Conservation (phyloP, 495 filamentous ascomycete genomes). For the Xylaria bambusicola region DNA sequence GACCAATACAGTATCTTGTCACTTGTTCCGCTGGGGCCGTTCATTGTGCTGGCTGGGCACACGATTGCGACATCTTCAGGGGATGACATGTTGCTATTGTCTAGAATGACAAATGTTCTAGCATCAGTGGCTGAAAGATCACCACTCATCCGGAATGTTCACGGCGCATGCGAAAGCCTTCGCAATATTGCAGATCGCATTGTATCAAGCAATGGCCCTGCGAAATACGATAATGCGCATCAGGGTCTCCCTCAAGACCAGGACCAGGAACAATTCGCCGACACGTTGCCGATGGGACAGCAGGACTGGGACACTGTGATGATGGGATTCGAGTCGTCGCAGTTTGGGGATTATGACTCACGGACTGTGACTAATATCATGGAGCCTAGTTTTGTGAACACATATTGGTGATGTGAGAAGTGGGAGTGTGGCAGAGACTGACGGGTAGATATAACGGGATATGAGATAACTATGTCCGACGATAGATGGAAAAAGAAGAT, state of each 20-base stretch:
- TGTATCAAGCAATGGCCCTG: slow-evolving; percentile 18
- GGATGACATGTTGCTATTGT: slow-evolving; percentile 45
- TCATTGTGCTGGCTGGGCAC: slow-evolving; percentile 69
- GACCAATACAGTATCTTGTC: slow-evolving; percentile 17
- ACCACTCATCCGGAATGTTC: slow-evolving; percentile 19
- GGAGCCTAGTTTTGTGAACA: slow-evolving; percentile 29
- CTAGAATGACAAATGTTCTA: slow-evolving; percentile 16
- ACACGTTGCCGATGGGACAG: slow-evolving; percentile 28
- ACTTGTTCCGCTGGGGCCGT: slow-evolving; percentile 65
- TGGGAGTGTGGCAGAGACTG: no score
- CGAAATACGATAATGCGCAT: background rate
- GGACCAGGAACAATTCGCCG: slow-evolving; percentile 14
- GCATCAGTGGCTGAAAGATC: slow-evolving; percentile 15
- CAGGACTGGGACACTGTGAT: slow-evolving; percentile 33
- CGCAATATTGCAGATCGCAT: slow-evolving; percentile 20
- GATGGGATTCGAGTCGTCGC: slow-evolving; percentile 27
- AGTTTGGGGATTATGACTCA: slow-evolving; percentile 24
- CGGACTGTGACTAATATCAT: slow-evolving; percentile 25
- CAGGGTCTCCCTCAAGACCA: no score
- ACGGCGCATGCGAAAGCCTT: slow-evolving; percentile 28
- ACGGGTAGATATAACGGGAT: no score
- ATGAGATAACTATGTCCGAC: no score
- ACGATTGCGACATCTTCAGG: slow-evolving; percentile 53
- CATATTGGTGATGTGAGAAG: slow-evolving; percentile 27
- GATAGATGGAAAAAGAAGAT: no score